A percentile compares a stretch with the other conserved stretches of the same genome.
These are phyloP conservation scores for Lanzia echinophila DNA, from an alignment of 2,329 filamentous ascomycete genomes.

Conservation along the genomic window DNA sequence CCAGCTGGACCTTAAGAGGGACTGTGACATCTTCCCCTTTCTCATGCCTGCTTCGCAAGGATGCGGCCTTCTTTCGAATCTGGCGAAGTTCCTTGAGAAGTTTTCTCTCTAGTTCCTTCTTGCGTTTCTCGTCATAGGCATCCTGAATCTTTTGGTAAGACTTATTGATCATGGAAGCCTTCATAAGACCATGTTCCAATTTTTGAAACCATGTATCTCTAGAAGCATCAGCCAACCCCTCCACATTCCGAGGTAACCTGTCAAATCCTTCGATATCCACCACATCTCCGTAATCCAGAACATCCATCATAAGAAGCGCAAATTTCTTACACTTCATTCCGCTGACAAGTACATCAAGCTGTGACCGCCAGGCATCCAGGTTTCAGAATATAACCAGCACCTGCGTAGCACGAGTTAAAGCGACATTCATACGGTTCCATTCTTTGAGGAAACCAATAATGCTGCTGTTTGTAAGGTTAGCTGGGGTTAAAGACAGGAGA, in stretches of 20 bases:
- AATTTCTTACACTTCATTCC: not conserved
- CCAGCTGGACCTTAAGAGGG: no score
- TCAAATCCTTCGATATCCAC: constrained; percentile 3
- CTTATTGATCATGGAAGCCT: no score
- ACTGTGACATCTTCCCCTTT: no score
- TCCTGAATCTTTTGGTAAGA: no score
- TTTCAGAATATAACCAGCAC: constrained; percentile 10
- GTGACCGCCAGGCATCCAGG: constrained; percentile 8
- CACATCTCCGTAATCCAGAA: constrained; percentile 8
- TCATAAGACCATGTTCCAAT: no score
- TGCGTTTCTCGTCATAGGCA: no score
- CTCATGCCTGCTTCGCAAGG: no score
- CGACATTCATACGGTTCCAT: constrained; percentile 15
- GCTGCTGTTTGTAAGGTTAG: not conserved
- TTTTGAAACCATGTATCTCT: no score
- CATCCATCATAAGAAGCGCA: constrained; percentile 2
- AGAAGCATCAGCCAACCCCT: not conserved
- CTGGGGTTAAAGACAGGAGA: constrained; percentile 8
- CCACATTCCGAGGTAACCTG: not conserved
- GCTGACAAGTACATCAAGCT: not conserved
- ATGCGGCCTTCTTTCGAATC: no score
- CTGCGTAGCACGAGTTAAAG: constrained; percentile 10
- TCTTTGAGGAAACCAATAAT: constrained; percentile 9
- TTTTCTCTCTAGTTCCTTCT: no score
- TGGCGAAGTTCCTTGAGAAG: no score